These are phyloP conservation scores for Prunus yedoensis DNA, from an alignment of 331 rosid genomes.

Conservation along the genomic window DNA sequence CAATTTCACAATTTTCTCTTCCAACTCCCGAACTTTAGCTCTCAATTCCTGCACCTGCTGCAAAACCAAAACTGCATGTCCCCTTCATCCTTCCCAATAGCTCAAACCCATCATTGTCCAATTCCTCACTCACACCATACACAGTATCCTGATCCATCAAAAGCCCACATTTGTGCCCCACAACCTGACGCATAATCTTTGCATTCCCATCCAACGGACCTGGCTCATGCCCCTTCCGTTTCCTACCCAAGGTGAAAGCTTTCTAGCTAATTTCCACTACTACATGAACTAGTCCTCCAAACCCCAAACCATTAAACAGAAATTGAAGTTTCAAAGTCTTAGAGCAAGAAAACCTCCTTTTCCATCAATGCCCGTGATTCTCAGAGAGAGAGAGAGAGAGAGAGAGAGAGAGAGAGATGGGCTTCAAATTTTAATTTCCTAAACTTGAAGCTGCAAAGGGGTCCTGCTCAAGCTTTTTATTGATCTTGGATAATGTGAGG, in stretches of 20 bases:
- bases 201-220: constrained; percentile 98
- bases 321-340: too few species aligned
- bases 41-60: constrained; percentile 89
- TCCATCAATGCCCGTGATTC: too few species aligned
- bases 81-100: constrained; percentile 79
- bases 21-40: constrained; percentile 74
- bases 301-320: too few species aligned
- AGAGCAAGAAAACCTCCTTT: too few species aligned
- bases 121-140: constrained; percentile 89
- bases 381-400: too few species aligned
- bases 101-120: constrained; percentile 81
- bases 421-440: too few species aligned
- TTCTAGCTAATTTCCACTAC: too few species aligned
- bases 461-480: constrained; percentile 20
- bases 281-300: too few species aligned
- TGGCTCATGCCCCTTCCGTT: constrained; percentile 69
- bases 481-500: constrained; percentile 34
- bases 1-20: constrained; percentile 62
- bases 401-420: too few species aligned
- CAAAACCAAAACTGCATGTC: constrained; percentile 69
- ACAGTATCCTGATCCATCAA: constrained; percentile 57
- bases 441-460: constrained; percentile 27
- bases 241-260: too few species aligned
- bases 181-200: constrained; percentile 91
- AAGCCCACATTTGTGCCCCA: constrained; percentile 84